phyloP scores from a whole-genome alignment of 2,329 filamentous ascomycete species.

The Dactylellina drechsleri region DNA sequence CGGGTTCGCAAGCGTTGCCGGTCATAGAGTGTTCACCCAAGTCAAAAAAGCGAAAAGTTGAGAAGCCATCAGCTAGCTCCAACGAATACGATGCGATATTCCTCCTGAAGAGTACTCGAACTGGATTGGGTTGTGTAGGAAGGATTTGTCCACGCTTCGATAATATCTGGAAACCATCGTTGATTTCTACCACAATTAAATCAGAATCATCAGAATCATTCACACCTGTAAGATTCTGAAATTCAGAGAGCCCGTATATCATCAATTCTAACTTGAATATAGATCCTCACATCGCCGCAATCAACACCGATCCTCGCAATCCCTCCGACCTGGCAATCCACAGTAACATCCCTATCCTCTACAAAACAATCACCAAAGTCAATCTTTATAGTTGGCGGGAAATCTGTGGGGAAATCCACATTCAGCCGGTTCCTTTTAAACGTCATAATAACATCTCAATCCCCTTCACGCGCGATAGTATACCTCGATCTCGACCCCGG shows the following conservation, averaged over 20 bases:
- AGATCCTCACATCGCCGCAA: constrained; percentile 9
- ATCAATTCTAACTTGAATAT: constrained; percentile 64
- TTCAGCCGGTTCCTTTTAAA: constrained; percentile 55
- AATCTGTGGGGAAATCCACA: constrained; percentile 57
- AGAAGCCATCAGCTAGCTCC: constrained; percentile 39
- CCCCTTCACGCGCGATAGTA: constrained; percentile 63
- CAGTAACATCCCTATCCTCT: constrained; percentile 32
- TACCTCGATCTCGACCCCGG: constrained; percentile 81
- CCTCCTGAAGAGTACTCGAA: constrained; percentile 66
- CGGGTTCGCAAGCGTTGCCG: constrained; percentile 75
- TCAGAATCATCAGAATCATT: constrained; percentile 58
- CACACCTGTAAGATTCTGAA: constrained; percentile 52
- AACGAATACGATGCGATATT: constrained; percentile 66
- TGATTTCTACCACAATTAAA: constrained; percentile 61
- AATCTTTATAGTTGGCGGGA: constrained; percentile 57
- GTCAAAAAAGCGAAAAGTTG: constrained; percentile 46
- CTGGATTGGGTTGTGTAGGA: constrained; percentile 67
- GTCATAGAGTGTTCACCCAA: constrained; percentile 68
- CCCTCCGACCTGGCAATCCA: constrained; percentile 46
- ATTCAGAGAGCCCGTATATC: not conserved
- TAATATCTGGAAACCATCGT: constrained; percentile 69
- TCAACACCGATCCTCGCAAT: constrained; percentile 62
- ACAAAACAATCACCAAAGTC: constrained; percentile 40
- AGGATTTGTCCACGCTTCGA: constrained; percentile 74
- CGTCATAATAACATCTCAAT: constrained; percentile 56